phyloP scores from a whole-genome alignment of 495 filamentous ascomycete species.

The Letharia lupina region DNA sequence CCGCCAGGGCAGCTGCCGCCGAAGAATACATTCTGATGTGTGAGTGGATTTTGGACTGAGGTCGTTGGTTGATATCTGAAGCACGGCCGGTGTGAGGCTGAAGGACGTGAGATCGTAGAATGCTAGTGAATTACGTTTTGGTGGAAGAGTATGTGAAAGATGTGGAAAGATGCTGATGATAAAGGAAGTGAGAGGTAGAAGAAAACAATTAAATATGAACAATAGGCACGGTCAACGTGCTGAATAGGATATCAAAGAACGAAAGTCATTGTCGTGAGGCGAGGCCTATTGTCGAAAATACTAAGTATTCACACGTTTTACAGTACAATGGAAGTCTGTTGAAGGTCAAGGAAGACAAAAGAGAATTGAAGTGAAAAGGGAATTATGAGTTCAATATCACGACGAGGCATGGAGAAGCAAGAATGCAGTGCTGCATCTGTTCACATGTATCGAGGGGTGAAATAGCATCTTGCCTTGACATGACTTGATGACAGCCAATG shows the following conservation, averaged over 20 bases:
- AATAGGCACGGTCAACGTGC: constrained; percentile 17
- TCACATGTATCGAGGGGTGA: not conserved
- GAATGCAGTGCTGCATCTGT: not conserved
- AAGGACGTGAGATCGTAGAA: not conserved
- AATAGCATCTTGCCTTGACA: not conserved
- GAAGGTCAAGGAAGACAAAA: constrained; percentile 5
- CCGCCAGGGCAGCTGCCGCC: constrained; percentile 22
- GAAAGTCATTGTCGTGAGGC: constrained; percentile 5
- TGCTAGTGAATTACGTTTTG: not conserved
- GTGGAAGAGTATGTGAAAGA: not conserved
- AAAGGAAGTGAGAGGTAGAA: constrained; percentile 1
- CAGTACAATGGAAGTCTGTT: not conserved
- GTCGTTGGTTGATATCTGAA: not conserved
- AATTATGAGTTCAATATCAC: not conserved
- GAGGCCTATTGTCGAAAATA: not conserved
- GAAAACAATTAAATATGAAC: not conserved
- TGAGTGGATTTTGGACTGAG: not conserved
- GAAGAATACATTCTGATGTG: constrained; percentile 13
- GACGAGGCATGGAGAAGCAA: not conserved
- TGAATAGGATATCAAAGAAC: constrained; percentile 11
- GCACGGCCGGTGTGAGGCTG: constrained; percentile 12
- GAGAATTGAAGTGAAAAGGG: not conserved
- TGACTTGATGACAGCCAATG: constrained; percentile 4
- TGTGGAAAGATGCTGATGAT: not conserved
- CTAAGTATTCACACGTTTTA: constrained; percentile 7